Evolutionary conservation across 2,329 filamentous ascomycete species (phyloP).

Genomic region (Ophiocordyceps camponoti-rufipedis): DNA sequence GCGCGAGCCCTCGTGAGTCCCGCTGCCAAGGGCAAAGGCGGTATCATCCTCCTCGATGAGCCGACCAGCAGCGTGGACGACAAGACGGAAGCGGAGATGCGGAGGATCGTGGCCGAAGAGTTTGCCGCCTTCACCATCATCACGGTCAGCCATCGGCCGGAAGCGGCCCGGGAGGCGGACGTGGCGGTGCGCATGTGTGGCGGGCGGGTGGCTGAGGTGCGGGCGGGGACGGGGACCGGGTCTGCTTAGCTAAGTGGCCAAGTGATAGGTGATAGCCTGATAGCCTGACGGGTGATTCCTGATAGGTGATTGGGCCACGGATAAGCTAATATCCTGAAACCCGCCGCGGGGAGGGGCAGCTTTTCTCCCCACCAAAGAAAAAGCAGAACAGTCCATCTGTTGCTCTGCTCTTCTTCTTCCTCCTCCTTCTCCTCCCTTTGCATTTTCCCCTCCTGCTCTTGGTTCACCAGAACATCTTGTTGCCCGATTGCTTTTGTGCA

Average conservation of each 20-base stretch:
- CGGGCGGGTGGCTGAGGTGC: background rate
- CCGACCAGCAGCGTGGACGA: slow-evolving; percentile 7
- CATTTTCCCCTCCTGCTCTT: background rate
- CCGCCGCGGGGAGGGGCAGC: background rate
- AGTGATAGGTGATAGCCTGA: no score
- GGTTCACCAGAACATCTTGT: no score
- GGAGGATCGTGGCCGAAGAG: slow-evolving; percentile 4
- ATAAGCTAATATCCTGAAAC: no score
- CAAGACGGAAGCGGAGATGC: slow-evolving; percentile 2
- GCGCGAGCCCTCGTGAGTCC: slow-evolving; percentile 22
- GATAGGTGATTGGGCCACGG: no score
- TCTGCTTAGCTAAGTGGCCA: background rate
- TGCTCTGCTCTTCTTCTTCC: background rate
- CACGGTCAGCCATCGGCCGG: slow-evolving; percentile 3
- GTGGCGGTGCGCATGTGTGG: background rate
- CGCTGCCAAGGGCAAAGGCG: slow-evolving; percentile 9
- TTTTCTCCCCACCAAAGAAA: background rate
- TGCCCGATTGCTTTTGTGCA: background rate
- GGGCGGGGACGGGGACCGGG: background rate
- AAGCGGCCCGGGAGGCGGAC: background rate
- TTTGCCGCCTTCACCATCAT: slow-evolving; percentile 9
- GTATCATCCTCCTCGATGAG: slow-evolving; percentile 23
- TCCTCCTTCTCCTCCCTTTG: background rate
- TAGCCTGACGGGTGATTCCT: no score
- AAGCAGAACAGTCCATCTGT: background rate